A percentile compares a stretch with the other conserved stretches of the same genome.
phyloP scores from a whole-genome alignment of 208 protist species.

The Leishmania tarentolae region DNA sequence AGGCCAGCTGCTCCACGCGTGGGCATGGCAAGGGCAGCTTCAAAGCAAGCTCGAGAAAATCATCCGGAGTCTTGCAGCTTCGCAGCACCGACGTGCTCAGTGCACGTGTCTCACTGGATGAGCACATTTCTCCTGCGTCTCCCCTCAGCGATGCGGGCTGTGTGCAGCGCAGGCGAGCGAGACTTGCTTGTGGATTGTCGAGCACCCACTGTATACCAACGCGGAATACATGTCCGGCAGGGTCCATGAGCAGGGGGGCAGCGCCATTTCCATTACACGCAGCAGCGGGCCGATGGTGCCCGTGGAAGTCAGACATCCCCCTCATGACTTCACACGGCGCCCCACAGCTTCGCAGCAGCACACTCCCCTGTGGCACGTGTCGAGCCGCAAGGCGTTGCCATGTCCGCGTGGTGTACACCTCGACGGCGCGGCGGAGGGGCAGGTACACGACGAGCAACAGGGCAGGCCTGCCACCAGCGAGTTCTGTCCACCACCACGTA shows the following conservation, averaged over 20 bases:
- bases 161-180: background rate
- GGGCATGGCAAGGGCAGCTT: constrained; percentile 38
- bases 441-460: constrained; percentile 72
- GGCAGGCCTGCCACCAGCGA: constrained; percentile 33
- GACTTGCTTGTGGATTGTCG: too few relatives aligned
- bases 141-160: background rate
- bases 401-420: constrained; percentile 71
- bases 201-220: constrained; percentile 9
- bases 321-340: constrained; percentile 2
- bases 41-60: constrained; percentile 41
- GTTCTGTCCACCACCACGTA: constrained; percentile 56
- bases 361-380: constrained; percentile 48
- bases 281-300: background rate
- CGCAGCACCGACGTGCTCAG: constrained; percentile 26
- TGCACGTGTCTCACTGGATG: background rate
- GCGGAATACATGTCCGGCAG: constrained; percentile 21
- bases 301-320: background rate
- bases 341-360: constrained; percentile 45
- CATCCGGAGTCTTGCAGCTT: constrained; percentile 39
- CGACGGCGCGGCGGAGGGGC: constrained; percentile 65
- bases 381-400: constrained; percentile 61
- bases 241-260: constrained; percentile 26
- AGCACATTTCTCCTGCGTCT: background rate
- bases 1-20: background rate
- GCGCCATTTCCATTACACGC: constrained; percentile 8